Evolutionary conservation across 805 yeast species (phyloP).

Genomic region (Ascoidea tarda): DNA sequence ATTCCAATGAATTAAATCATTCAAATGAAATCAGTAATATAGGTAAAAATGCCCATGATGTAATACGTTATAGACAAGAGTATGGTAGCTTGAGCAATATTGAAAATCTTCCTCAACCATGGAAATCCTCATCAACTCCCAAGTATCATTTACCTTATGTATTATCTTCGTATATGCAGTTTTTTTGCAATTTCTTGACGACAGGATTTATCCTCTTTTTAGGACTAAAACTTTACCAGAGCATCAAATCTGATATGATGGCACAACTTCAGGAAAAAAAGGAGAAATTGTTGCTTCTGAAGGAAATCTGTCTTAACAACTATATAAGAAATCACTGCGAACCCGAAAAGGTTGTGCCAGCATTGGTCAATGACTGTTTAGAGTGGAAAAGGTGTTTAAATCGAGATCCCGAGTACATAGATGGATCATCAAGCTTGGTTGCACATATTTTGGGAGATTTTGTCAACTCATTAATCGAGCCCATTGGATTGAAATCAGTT

Average conservation of each 20-base stretch:
- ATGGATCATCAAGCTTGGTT: not conserved
- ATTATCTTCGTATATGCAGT: conserved; percentile 47
- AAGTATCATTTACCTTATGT: conserved; percentile 29
- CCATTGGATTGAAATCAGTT: conserved; percentile 41
- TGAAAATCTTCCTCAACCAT: conserved; percentile 6
- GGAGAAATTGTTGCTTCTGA: conserved; percentile 31
- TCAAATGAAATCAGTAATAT: too few relatives aligned
- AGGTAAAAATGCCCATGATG: too few relatives aligned
- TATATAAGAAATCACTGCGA: conserved; percentile 44
- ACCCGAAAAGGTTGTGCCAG: conserved; percentile 41
- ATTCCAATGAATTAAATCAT: too few relatives aligned
- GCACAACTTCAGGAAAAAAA: conserved; percentile 34
- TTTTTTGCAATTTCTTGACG: conserved; percentile 33
- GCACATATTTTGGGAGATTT: conserved; percentile 49
- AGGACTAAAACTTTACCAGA: conserved; percentile 26
- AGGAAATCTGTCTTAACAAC: conserved; percentile 35
- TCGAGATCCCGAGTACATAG: conserved; percentile 29
- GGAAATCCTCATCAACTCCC: conserved; percentile 3
- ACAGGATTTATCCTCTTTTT: conserved; percentile 30
- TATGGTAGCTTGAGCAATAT: conserved; percentile 1
- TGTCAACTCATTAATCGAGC: conserved; percentile 48
- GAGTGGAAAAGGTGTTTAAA: conserved; percentile 58
- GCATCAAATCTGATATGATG: conserved; percentile 41
- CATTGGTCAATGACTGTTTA: conserved; percentile 38
- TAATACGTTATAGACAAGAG: too few relatives aligned